Evolutionary conservation across 1,284 basidiomycete genomes (phyloP).

Genomic region (Malassezia arunalokei): DNA sequence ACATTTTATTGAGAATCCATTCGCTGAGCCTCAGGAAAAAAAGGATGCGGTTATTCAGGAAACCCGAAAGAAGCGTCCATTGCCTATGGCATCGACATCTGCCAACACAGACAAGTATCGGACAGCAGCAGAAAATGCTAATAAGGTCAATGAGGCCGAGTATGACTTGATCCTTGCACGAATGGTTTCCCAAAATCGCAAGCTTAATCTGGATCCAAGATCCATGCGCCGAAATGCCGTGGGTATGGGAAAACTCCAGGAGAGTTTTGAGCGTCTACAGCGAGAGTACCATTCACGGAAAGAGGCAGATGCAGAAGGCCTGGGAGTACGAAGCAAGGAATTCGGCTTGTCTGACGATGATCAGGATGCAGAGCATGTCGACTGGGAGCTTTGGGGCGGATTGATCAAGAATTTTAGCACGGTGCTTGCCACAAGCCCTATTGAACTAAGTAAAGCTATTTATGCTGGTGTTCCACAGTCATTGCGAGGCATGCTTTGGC

Average conservation of each 20-base stretch:
- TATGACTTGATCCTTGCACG: slow-evolving; percentile 33
- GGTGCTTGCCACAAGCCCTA: slow-evolving; percentile 28
- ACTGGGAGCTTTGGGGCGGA: slow-evolving; percentile 83
- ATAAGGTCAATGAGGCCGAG: slow-evolving; percentile 17
- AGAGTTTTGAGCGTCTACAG: slow-evolving; percentile 37
- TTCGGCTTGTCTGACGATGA: slow-evolving; percentile 7
- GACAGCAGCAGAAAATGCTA: slow-evolving; percentile 4
- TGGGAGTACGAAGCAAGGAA: slow-evolving; percentile 11
- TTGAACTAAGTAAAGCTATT: slow-evolving; percentile 70
- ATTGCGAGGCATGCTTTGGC: slow-evolving; percentile 90
- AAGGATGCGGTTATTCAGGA: neutral
- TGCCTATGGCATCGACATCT: neutral
- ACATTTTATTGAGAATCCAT: slow-evolving; percentile 35
- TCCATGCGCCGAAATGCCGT: slow-evolving; percentile 31
- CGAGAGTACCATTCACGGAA: slow-evolving; percentile 14
- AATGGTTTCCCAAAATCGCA: slow-evolving; percentile 29
- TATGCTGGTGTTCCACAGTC: slow-evolving; percentile 77
- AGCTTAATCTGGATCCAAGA: slow-evolving; percentile 30
- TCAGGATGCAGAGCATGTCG: slow-evolving; percentile 23
- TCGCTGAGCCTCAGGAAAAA: slow-evolving; percentile 12
- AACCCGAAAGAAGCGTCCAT: neutral
- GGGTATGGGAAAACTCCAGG: slow-evolving; percentile 34
- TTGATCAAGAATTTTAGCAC: slow-evolving; percentile 54
- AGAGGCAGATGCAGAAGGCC: slow-evolving; percentile 4
- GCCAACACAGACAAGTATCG: neutral